These are phyloP conservation scores for Tolypocladium album DNA, from an alignment of 2,329 filamentous ascomycete genomes.

Conservation along the genomic window DNA sequence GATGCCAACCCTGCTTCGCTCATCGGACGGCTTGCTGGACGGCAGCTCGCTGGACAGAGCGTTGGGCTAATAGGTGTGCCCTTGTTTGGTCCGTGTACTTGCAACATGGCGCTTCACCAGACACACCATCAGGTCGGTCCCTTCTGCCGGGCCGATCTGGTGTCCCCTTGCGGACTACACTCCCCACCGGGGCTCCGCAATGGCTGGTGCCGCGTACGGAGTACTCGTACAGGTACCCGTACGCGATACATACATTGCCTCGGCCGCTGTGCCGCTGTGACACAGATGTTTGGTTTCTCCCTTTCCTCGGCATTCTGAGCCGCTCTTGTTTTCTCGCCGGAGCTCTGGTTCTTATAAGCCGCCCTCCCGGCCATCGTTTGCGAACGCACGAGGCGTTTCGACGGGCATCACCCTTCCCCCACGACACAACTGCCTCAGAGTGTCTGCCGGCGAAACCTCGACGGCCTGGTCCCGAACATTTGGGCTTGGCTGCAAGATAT, in stretches of 20 bases:
- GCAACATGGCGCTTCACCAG: neutral
- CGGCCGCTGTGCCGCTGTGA: neutral
- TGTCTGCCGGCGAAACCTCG: too few relatives aligned
- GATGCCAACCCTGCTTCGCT: neutral
- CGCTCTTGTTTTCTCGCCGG: neutral
- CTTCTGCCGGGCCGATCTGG: neutral
- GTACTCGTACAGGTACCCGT: neutral
- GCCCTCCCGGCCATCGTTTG: neutral
- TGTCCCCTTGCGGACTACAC: neutral
- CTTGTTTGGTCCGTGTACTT: neutral
- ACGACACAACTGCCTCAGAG: neutral
- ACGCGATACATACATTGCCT: neutral
- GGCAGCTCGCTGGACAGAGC: neutral
- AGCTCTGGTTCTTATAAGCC: neutral
- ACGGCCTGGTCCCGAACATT: neutral
- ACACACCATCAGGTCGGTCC: neutral
- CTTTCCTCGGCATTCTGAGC: neutral
- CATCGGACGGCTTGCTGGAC: neutral
- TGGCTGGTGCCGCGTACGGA: neutral
- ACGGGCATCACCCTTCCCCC: neutral
- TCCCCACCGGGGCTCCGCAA: constrained; percentile 1
- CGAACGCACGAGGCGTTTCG: neutral
- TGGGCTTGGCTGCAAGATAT: neutral
- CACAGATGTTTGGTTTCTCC: neutral
- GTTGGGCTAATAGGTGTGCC: neutral